Percentiles rank a stretch among this genome's conserved stretches.
Evolutionary conservation across 306 rosid genomes (phyloP).

Genomic region (Astragalus glycyphyllos): DNA sequence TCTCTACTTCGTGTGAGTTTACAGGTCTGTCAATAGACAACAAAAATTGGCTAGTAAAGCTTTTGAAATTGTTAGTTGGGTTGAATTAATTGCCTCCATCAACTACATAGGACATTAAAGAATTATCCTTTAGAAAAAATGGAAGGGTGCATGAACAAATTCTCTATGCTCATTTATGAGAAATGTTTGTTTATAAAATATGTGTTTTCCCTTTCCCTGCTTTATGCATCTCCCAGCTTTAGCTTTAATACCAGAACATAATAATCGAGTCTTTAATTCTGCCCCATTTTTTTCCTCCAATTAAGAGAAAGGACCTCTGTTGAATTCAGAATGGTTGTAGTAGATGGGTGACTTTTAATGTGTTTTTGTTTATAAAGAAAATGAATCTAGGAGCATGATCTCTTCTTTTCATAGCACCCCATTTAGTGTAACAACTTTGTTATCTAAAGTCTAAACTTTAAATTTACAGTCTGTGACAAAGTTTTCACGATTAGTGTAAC

Average conservation of each 20-base stretch:
- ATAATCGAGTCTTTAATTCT: conserved; percentile 25
- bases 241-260: conserved; percentile 36
- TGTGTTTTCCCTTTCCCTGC: conserved; percentile 31
- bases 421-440: conserved; percentile 28
- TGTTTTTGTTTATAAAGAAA: conserved; percentile 37
- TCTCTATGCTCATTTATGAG: conserved; percentile 27
- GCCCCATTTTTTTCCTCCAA: conserved; percentile 2
- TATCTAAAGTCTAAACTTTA: conserved; percentile 36
- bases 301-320: conserved; percentile 24
- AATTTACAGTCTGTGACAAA: conserved; percentile 20
- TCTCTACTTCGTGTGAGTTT: no score
- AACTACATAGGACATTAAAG: not conserved
- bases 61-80: conserved; percentile 28
- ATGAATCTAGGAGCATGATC: conserved; percentile 35
- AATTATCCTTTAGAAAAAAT: conserved; percentile 29
- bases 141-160: not conserved
- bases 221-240: conserved; percentile 32
- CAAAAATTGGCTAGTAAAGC: conserved; percentile 4
- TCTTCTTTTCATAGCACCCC: conserved; percentile 49
- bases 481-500: conserved; percentile 43
- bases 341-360: conserved; percentile 44
- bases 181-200: conserved; percentile 22
- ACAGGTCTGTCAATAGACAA: not conserved
- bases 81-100: conserved; percentile 30
- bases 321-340: conserved; percentile 38